Conservation (phyloP, 768 basidiomycete species). For the Agrocybe pediades region DNA sequence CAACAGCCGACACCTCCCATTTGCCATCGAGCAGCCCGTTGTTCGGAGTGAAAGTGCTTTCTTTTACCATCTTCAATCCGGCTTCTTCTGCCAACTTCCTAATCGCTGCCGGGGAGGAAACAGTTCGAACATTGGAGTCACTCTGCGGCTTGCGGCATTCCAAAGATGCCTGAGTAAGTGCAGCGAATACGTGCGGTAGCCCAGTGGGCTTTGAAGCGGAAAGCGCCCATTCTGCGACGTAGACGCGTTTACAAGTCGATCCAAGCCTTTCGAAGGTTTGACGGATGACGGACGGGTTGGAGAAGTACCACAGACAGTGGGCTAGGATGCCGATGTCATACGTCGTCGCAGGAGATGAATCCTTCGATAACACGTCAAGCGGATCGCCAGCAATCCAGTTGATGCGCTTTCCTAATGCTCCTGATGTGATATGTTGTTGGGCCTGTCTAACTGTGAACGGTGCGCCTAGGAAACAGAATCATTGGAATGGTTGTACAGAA, state of each 20-base stretch:
- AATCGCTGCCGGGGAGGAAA: constrained; percentile 9
- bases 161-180: constrained; percentile 10
- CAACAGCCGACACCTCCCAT: constrained; percentile 12
- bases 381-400: constrained; percentile 8
- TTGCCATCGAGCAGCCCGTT: constrained; percentile 8
- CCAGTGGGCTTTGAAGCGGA: constrained; percentile 1
- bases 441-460: constrained; percentile 12
- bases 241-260: constrained; percentile 4
- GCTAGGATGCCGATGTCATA: constrained; percentile 11
- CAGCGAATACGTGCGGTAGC: constrained; percentile 14
- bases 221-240: constrained; percentile 13
- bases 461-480: constrained; percentile 1
- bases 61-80: constrained; percentile 4
- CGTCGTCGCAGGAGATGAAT: not conserved
- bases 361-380: not conserved
- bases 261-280: constrained; percentile 4
- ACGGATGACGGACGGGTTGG: constrained; percentile 1
- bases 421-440: constrained; percentile 8
- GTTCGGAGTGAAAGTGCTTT: constrained; percentile 1
- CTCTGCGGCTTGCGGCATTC: constrained; percentile 7
- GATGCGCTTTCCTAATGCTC: constrained; percentile 9
- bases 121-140: constrained; percentile 12
- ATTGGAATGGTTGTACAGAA: not conserved
- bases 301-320: constrained; percentile 16
- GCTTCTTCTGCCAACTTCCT: constrained; percentile 2